A percentile compares a stretch with the other conserved stretches of the same genome.
These are phyloP conservation scores for Neonothopanus nambi DNA, from an alignment of 1,284 basidiomycete species.

Conservation along the genomic window DNA sequence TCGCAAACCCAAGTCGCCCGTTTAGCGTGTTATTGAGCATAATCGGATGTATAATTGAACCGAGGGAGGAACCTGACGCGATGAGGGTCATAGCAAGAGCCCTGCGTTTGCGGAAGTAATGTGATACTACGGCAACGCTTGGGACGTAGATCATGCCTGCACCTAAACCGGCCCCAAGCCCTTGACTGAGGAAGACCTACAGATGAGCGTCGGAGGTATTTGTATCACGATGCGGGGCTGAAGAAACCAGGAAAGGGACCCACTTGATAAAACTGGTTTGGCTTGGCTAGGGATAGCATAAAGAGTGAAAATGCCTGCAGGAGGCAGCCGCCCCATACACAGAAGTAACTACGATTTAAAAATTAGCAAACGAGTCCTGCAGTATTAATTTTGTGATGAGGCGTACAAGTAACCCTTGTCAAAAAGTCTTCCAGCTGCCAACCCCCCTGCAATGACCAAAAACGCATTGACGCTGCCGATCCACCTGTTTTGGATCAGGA, in stretches of 20 bases:
- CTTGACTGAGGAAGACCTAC: conserved; percentile 18
- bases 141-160: conserved; percentile 21
- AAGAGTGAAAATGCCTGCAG: conserved; percentile 25
- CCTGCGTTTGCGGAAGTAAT: conserved; percentile 32
- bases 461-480: conserved; percentile 49
- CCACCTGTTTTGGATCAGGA: conserved; percentile 34
- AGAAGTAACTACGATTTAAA: conserved; percentile 17
- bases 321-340: conserved; percentile 21
- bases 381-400: no score
- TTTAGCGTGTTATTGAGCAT: conserved; percentile 27
- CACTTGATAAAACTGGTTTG: conserved; percentile 29
- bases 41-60: conserved; percentile 13
- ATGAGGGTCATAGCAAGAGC: conserved; percentile 39
- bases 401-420: conserved; percentile 27
- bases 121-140: conserved; percentile 31
- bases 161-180: conserved; percentile 15
- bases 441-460: conserved; percentile 36
- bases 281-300: conserved; percentile 28
- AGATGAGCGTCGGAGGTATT: neutral
- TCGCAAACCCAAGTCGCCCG: conserved; percentile 30
- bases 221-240: neutral
- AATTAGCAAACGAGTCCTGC: neutral
- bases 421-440: conserved; percentile 35
- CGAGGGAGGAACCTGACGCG: conserved; percentile 17
- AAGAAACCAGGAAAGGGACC: conserved; percentile 1